Evolutionary conservation across 306 rosid genomes (phyloP).

Genomic region (Aeschynomene evenia): DNA sequence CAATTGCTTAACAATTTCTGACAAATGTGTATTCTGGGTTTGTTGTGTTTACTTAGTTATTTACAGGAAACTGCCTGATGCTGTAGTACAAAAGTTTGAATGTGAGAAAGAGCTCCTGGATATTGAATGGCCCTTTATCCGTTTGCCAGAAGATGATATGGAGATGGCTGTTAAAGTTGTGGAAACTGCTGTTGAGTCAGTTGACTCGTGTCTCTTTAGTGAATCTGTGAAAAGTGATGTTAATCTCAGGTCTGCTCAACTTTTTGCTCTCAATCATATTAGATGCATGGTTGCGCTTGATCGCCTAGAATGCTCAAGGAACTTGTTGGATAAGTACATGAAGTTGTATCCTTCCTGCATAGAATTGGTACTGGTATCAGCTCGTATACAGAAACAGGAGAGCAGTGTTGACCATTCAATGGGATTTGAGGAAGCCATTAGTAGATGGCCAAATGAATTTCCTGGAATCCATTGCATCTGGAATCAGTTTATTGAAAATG

Average conservation of each 20-base stretch:
- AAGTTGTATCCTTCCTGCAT: conserved; percentile 69
- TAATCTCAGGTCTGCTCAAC: conserved; percentile 56
- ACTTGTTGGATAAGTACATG: conserved; percentile 65
- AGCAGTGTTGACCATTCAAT: conserved; percentile 35
- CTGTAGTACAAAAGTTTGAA: conserved; percentile 71
- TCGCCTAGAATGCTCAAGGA: conserved; percentile 46
- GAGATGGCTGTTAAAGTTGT: conserved; percentile 63
- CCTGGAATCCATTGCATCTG: conserved; percentile 90
- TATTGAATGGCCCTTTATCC: conserved; percentile 70
- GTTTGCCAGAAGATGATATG: conserved; percentile 56
- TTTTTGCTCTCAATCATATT: conserved; percentile 75
- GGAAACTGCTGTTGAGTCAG: conserved; percentile 59
- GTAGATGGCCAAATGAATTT: conserved; percentile 69
- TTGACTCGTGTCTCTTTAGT: conserved; percentile 46
- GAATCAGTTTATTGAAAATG: conserved; percentile 79
- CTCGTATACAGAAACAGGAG: conserved; percentile 46
- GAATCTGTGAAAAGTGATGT: conserved; percentile 54
- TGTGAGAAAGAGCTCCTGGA: conserved; percentile 76
- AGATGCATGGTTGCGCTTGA: conserved; percentile 75
- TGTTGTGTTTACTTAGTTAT: conserved; percentile 87
- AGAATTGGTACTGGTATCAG: conserved; percentile 64
- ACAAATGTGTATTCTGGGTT: conserved; percentile 92
- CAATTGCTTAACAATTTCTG: conserved; percentile 76
- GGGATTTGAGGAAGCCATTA: conserved; percentile 75
- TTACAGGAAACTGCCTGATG: conserved; percentile 89